phyloP scores from a whole-genome alignment of 805 yeast genomes.

The Candida khao-thaluensis region DNA sequence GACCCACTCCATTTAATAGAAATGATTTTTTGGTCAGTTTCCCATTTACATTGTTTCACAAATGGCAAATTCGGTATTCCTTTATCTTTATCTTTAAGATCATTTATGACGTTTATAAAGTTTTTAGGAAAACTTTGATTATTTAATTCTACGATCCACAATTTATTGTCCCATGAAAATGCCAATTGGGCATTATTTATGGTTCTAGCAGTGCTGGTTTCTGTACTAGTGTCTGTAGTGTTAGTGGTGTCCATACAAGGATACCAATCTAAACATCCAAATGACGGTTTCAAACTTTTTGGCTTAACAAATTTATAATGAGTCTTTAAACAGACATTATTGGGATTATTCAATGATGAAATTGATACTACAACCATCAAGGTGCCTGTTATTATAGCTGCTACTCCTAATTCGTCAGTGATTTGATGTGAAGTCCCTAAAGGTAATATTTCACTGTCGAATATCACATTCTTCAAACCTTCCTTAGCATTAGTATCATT shows the following conservation, averaged over 20 bases:
- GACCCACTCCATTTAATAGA: constrained; percentile 54
- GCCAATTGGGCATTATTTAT: constrained; percentile 48
- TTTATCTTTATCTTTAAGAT: constrained; percentile 39
- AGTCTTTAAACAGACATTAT: constrained; percentile 32
- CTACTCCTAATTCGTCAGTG: constrained; percentile 56
- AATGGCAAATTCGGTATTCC: constrained; percentile 24
- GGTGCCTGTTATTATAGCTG: constrained; percentile 57
- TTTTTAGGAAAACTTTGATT: constrained; percentile 32
- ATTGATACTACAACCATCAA: constrained; percentile 55
- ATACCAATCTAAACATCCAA: constrained; percentile 54
- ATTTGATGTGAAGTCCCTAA: constrained; percentile 53
- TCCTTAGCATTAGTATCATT: constrained; percentile 24
- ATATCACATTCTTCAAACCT: constrained; percentile 18
- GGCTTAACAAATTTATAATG: constrained; percentile 53
- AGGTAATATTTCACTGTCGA: constrained; percentile 51
- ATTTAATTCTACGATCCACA: constrained; percentile 55
- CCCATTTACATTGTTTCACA: constrained; percentile 5
- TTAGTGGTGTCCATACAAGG: constrained; percentile 44
- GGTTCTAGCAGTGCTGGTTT: no score
- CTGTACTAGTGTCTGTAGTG: no score
- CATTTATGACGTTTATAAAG: constrained; percentile 24
- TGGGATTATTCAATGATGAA: constrained; percentile 40
- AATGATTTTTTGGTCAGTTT: constrained; percentile 33
- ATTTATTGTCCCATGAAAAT: constrained; percentile 63
- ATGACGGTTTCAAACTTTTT: constrained; percentile 20